Conservation (phyloP, 2,329 filamentous ascomycete species). For the Cephalotrichum gorgonifer region DNA sequence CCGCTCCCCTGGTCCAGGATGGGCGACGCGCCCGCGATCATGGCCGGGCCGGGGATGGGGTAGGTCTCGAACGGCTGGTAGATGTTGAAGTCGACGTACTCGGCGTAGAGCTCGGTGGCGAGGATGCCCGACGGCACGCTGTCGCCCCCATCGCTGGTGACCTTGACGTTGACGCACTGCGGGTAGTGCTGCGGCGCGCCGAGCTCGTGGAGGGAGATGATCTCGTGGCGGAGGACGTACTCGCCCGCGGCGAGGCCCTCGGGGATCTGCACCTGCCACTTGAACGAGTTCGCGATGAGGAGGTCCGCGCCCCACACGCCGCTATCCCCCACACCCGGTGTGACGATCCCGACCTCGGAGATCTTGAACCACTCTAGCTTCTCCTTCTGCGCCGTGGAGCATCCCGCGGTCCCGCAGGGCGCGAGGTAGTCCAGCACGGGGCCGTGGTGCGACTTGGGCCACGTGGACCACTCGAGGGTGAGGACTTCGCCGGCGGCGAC, state of each 20-base stretch:
- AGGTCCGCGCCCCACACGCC: conserved; percentile 46
- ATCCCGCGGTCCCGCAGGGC: conserved; percentile 39
- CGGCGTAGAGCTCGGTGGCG: conserved; percentile 24
- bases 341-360: conserved; percentile 37
- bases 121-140: conserved; percentile 16
- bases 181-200: conserved; percentile 34
- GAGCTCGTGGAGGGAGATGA: conserved; percentile 42
- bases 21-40: not conserved
- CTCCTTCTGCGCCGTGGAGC: conserved; percentile 37
- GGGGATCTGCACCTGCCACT: conserved; percentile 37
- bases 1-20: conserved; percentile 1
- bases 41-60: conserved; percentile 19
- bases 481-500: conserved; percentile 52
- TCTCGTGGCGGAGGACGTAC: conserved; percentile 45
- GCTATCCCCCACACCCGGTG: conserved; percentile 11
- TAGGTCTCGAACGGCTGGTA: conserved; percentile 18
- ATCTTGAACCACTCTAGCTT: conserved; percentile 51
- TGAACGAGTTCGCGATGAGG: conserved; percentile 35
- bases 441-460: conserved; percentile 53
- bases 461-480: conserved; percentile 51
- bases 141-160: conserved; percentile 26
- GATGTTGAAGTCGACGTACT: conserved; percentile 23
- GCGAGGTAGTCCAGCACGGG: conserved; percentile 54
- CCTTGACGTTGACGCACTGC: conserved; percentile 38
- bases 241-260: conserved; percentile 34